These are phyloP conservation scores for Penicillium sp. DNA, from an alignment of 2,329 filamentous ascomycete species.

Conservation along the genomic window DNA sequence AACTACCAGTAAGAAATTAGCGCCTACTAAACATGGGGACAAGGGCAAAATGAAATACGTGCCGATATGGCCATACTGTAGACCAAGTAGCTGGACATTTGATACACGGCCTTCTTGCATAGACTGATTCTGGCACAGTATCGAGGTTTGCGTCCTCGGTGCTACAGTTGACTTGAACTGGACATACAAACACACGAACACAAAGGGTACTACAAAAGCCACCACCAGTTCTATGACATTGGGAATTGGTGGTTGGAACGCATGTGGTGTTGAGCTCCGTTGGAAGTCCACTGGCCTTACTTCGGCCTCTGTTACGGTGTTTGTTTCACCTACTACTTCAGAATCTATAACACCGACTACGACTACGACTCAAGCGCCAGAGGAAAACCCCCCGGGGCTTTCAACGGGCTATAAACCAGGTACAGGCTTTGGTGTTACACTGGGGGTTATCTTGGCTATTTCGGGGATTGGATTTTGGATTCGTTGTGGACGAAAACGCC, in stretches of 20 bases:
- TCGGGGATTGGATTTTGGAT: background rate
- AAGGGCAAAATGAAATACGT: background rate
- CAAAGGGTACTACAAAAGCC: background rate
- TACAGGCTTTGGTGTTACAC: background rate
- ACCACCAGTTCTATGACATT: no score
- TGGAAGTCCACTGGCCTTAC: background rate
- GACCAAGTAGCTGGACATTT: background rate
- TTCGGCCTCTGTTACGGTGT: background rate
- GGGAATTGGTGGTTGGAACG: background rate
- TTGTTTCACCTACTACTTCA: background rate
- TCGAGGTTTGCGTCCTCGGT: background rate
- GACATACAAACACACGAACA: background rate
- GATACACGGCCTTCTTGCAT: background rate
- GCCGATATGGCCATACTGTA: background rate
- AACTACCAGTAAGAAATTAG: background rate
- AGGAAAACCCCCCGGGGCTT: background rate
- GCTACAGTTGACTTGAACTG: background rate
- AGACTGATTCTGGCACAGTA: background rate
- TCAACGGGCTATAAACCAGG: background rate
- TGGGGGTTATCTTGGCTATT: background rate
- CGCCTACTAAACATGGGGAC: no score
- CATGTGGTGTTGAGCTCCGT: background rate
- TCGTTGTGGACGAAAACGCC: background rate
- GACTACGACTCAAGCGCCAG: background rate
- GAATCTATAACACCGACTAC: background rate